phyloP scores from a whole-genome alignment of 2,329 filamentous ascomycete genomes.

The Arthrobotrys sphaeroides region DNA sequence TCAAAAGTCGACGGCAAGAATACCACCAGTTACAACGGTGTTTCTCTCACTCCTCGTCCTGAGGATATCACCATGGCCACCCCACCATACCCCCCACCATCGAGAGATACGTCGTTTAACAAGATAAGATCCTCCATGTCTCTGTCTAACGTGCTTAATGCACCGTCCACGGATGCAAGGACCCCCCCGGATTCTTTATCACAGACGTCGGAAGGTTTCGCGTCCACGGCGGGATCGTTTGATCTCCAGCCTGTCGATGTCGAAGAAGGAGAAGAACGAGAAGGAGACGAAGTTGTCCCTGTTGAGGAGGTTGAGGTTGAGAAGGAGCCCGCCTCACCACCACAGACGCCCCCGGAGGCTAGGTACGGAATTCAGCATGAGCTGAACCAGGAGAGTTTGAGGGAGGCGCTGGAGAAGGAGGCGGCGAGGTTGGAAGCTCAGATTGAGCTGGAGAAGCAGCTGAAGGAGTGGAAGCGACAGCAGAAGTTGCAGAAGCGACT shows the following conservation, averaged over 20 bases:
- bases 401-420: constrained; percentile 25
- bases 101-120: constrained; percentile 14
- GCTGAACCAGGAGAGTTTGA: constrained; percentile 6
- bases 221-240: neutral
- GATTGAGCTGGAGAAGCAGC: neutral
- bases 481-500: neutral
- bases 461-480: neutral
- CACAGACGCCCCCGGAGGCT: constrained; percentile 29
- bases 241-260: neutral
- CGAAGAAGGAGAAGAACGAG: neutral
- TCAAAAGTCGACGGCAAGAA: neutral
- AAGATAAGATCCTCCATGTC: constrained; percentile 50
- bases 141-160: constrained; percentile 39
- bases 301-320: neutral
- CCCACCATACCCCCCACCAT: neutral
- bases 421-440: constrained; percentile 16
- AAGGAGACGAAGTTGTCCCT: neutral
- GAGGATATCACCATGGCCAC: neutral
- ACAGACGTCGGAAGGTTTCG: constrained; percentile 31
- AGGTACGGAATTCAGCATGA: constrained; percentile 20
- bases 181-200: constrained; percentile 44
- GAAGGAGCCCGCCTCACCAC: constrained; percentile 25
- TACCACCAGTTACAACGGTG: constrained; percentile 5
- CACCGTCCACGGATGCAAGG: constrained; percentile 6
- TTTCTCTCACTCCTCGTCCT: neutral